Evolutionary conservation across 331 rosid genomes (phyloP).

Genomic region (Arachis monticola): DNA sequence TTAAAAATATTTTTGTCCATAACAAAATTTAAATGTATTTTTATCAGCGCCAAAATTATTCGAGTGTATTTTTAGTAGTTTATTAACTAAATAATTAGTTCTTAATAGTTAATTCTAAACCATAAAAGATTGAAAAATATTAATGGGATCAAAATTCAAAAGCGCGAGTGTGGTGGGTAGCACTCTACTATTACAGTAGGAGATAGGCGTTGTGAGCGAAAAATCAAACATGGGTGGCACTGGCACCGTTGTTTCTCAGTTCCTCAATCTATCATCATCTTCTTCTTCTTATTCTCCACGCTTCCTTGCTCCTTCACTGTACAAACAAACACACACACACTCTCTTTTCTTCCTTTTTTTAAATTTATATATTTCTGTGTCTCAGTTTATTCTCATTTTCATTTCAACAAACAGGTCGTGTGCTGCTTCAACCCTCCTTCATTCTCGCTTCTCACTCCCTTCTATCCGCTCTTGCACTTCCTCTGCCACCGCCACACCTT

Average conservation of each 20-base stretch:
- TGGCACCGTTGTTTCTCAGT: constrained; percentile 59
- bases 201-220: not conserved
- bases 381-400: not conserved
- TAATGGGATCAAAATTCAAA: not conserved
- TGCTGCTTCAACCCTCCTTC: constrained; percentile 46
- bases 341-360: constrained; percentile 2
- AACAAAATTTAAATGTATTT: too few species aligned
- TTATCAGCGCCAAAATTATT: too few species aligned
- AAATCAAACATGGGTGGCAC: constrained; percentile 62
- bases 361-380: not conserved
- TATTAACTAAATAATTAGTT: too few species aligned
- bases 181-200: too few species aligned
- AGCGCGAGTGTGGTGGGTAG: not conserved
- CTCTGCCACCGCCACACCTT: constrained; percentile 41
- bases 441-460: constrained; percentile 24
- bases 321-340: not conserved
- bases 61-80: too few species aligned
- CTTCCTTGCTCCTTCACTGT: constrained; percentile 56
- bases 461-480: constrained; percentile 51
- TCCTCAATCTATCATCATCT: constrained; percentile 51
- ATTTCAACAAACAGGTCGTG: constrained; percentile 49
- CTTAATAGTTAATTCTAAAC: too few species aligned
- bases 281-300: constrained; percentile 51
- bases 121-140: too few species aligned
- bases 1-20: too few species aligned